Evolutionary conservation across 1,284 basidiomycete species (phyloP), one percentile per base, ranked within the genome.

Genomic region (Volvariella surrecta): DNA sequence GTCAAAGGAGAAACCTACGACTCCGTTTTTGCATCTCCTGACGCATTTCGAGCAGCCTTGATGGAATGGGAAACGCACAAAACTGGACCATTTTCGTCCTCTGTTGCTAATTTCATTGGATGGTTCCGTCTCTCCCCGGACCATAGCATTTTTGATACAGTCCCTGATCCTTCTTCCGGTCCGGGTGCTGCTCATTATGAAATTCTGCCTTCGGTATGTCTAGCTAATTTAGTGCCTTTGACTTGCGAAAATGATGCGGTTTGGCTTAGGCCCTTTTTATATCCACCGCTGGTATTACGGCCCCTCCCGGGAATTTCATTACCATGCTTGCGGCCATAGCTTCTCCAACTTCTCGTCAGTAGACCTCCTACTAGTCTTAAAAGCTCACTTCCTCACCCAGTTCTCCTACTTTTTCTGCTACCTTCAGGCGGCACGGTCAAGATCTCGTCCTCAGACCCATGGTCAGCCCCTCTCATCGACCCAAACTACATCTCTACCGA

Each of bases 81-180:
- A 28, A 19, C 24, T n/a, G 20, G 11, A 15, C 32, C 45, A 10
- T 10, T 11, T 38, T 15, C 35, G 15, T 9, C 4, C 21, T n/a
- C 24, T 49, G 51, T 2, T 42, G 42, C 4, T 52, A 47, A 21
- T 53, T 54, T 35, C 54, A 54, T 45, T 24, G 43, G 43, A 43
- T 67, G 54, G 43, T 42, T 57, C 3, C 54, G 66, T 28, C 37
- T 68, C 16, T 55, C 61, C 7, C 32, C 45, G 2, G 54, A 63
- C 43, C 52, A 61, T 1, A 42, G 54, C 1, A 54, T 63, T 4
- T 58, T 68, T 43, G 31, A 53, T 1, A 47, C 41, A 2, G 43
- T 50, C 16, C 37, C 40, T 6, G 67, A 71, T 46, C 65, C 67
- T 6, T 54, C 66, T 22, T 52, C 64, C 7, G 68, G 68, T 1